phyloP scores from a whole-genome alignment of 208 protist genomes.

The Trypanosomatidae sp. region DNA sequence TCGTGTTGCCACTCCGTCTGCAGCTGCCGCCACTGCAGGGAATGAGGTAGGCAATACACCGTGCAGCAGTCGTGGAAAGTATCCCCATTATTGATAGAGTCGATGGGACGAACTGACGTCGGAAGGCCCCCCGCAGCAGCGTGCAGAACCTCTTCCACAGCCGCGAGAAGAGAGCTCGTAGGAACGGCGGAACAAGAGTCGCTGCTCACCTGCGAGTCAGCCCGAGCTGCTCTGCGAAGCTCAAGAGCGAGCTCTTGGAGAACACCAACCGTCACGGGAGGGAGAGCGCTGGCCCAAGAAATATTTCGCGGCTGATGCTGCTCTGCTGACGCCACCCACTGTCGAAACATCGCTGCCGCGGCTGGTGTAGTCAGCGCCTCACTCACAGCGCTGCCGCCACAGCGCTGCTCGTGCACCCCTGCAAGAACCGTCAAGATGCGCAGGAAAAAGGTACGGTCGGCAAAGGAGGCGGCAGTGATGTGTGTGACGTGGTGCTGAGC shows the following conservation, averaged over 20 bases:
- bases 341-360: conserved; percentile 14
- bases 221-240: conserved; percentile 5
- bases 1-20: conserved; percentile 6
- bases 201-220: background rate
- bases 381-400: background rate
- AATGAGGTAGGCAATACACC: conserved; percentile 3
- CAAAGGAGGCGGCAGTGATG: conserved; percentile 11
- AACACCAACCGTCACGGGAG: conserved; percentile 8
- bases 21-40: conserved; percentile 21
- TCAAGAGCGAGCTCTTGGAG: conserved; percentile 19
- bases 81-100: background rate
- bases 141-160: background rate
- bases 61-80: background rate
- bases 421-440: conserved; percentile 33
- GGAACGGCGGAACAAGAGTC: too few species aligned
- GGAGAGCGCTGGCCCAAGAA: conserved; percentile 6
- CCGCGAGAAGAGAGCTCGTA: background rate
- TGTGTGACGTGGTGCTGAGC: conserved; percentile 14
- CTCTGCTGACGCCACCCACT: conserved; percentile 11
- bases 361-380: conserved; percentile 6
- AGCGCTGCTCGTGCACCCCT: conserved; percentile 15
- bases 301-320: background rate
- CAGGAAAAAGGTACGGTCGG: conserved; percentile 49
- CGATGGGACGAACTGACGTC: background rate
- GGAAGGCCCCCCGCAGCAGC: background rate